phyloP scores from a whole-genome alignment of 352 stramenopile species.

The Globisporangium okanoganense region DNA sequence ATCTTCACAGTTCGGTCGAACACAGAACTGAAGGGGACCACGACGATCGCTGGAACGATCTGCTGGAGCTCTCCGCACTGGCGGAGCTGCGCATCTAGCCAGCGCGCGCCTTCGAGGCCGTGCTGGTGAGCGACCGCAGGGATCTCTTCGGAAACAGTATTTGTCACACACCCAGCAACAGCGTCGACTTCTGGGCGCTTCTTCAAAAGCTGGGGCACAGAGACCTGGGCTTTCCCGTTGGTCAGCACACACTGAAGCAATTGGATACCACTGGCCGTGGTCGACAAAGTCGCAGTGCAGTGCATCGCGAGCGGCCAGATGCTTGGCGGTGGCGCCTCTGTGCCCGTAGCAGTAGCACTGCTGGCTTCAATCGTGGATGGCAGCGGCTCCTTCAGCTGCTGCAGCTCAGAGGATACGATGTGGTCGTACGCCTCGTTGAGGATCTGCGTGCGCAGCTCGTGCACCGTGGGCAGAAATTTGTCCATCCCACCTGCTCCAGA shows the following conservation, averaged over 20 bases:
- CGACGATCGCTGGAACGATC: conserved; percentile 32
- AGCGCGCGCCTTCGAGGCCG: conserved; percentile 51
- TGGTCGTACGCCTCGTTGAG: conserved; percentile 36
- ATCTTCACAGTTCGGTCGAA: conserved; percentile 37
- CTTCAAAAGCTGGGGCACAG: conserved; percentile 28
- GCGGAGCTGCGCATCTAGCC: conserved; percentile 36
- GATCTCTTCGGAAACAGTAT: not conserved
- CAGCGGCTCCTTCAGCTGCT: conserved; percentile 34
- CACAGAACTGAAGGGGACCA: conserved; percentile 37
- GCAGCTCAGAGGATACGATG: conserved; percentile 30
- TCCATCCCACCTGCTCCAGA: conserved; percentile 11
- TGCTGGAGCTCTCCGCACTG: conserved; percentile 25
- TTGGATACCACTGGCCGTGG: conserved; percentile 1
- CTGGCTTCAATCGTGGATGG: conserved; percentile 7
- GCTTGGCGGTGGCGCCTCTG: not conserved
- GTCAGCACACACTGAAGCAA: conserved; percentile 33
- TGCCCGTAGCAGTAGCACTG: not conserved
- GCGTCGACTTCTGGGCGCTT: conserved; percentile 18
- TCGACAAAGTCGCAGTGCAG: conserved; percentile 16
- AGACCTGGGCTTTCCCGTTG: conserved; percentile 31
- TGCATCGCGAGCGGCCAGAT: conserved; percentile 38
- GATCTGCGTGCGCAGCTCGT: conserved; percentile 35
- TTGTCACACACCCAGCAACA: too few relatives aligned
- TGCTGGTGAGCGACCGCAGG: conserved; percentile 27
- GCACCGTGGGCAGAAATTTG: conserved; percentile 25